Percentiles rank a stretch among this genome's conserved stretches.
Evolutionary conservation across 2,329 filamentous ascomycete genomes (phyloP).

Genomic region (Didymellaceae sp.): DNA sequence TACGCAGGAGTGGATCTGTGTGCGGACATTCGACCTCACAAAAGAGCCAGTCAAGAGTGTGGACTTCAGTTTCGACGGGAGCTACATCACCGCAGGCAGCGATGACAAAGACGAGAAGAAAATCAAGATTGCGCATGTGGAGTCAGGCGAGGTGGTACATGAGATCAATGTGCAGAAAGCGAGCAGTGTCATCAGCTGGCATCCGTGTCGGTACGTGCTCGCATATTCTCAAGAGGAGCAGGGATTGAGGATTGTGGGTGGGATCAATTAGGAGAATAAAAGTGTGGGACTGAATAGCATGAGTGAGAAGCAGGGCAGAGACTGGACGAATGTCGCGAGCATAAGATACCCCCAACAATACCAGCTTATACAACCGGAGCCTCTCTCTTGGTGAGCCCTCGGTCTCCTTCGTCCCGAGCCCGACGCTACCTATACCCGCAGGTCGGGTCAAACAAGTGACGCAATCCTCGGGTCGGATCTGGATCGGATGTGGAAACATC

Average conservation of each 20-base stretch:
- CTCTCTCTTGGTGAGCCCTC: too few relatives aligned
- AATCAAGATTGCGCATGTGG: constrained; percentile 73
- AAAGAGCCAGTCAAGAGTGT: constrained; percentile 73
- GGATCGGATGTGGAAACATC: constrained; percentile 18
- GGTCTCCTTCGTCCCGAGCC: background rate
- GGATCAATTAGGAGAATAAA: constrained; percentile 24
- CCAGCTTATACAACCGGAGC: constrained; percentile 1
- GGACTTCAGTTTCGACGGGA: constrained; percentile 80
- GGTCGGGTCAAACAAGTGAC: constrained; percentile 4
- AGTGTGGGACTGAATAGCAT: background rate
- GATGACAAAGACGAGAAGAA: constrained; percentile 76
- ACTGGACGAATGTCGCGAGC: background rate
- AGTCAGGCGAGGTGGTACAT: constrained; percentile 75
- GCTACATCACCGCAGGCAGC: constrained; percentile 74
- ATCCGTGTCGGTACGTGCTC: constrained; percentile 74
- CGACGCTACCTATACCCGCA: constrained; percentile 3
- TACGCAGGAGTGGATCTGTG: constrained; percentile 77
- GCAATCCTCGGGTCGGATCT: constrained; percentile 14
- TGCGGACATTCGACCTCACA: constrained; percentile 73
- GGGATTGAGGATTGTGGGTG: constrained; percentile 72
- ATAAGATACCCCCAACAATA: constrained; percentile 17
- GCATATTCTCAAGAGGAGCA: constrained; percentile 71
- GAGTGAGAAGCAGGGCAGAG: background rate
- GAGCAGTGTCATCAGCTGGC: constrained; percentile 75
- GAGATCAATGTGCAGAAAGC: constrained; percentile 72